Conservation (phyloP, 257 asterid genomes). For the Plantago elongata region DNA sequence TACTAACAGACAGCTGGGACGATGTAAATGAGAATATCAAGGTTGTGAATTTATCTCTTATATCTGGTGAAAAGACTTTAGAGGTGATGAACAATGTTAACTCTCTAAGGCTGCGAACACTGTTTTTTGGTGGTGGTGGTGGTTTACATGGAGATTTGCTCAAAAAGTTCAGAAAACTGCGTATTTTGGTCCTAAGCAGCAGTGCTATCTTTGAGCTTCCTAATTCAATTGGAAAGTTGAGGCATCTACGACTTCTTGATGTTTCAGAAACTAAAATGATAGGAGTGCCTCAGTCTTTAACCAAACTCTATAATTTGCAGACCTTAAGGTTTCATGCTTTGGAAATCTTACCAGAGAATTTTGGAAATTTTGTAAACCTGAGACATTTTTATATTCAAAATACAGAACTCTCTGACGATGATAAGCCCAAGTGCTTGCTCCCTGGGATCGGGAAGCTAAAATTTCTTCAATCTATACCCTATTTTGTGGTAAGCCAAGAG, state of each 20-base stretch:
- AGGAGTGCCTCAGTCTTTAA: slow-evolving; percentile 16
- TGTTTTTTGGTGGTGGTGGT: background rate
- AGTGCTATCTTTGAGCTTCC: background rate
- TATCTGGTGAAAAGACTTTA: background rate
- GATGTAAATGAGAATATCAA: slow-evolving; percentile 3
- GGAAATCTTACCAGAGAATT: slow-evolving; percentile 5
- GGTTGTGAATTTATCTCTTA: slow-evolving; percentile 11
- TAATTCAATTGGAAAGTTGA: slow-evolving; percentile 8
- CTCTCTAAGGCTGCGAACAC: slow-evolving; percentile 8
- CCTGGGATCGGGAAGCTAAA: slow-evolving; percentile 21
- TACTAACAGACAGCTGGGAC: background rate
- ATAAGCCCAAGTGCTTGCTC: slow-evolving; percentile 2
- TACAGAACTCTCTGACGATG: background rate
- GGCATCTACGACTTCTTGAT: slow-evolving; percentile 22
- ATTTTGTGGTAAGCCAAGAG: slow-evolving; percentile 14
- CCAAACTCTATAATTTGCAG: slow-evolving; percentile 23
- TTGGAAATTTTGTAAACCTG: slow-evolving; percentile 18
- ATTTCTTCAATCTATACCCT: slow-evolving; percentile 19
- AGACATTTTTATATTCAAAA: slow-evolving; percentile 14
- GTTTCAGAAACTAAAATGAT: background rate
- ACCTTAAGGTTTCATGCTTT: slow-evolving; percentile 7
- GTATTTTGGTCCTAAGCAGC: slow-evolving; percentile 10
- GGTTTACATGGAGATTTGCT: slow-evolving; percentile 9
- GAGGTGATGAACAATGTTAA: background rate
- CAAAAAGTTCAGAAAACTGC: slow-evolving; percentile 1